A percentile compares a stretch with the other conserved stretches of the same genome.
phyloP scores from a whole-genome alignment of 2,329 filamentous ascomycete species.

The Diaporthe caulivora region DNA sequence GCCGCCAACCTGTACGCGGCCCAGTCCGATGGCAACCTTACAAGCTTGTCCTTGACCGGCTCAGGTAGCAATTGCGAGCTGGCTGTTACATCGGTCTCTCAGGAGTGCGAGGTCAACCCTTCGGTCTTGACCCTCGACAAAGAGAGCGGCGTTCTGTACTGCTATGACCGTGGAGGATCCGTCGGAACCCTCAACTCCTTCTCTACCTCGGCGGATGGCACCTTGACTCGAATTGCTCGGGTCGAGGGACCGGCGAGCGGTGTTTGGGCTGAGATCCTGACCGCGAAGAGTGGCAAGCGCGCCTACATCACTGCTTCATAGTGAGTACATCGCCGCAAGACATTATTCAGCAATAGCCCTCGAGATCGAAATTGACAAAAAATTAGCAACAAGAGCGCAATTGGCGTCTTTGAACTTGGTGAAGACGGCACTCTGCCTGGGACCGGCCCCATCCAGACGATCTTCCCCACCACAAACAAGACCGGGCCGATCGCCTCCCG shows the following conservation, averaged over 20 bases:
- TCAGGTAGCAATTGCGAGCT: constrained; percentile 37
- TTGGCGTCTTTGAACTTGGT: constrained; percentile 34
- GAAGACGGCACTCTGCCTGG: constrained; percentile 40
- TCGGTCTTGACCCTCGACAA: constrained; percentile 72
- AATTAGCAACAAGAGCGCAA: constrained; percentile 7
- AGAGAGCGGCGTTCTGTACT: constrained; percentile 64
- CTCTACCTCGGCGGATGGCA: constrained; percentile 52
- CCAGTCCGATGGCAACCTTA: constrained; percentile 41
- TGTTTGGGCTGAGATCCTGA: constrained; percentile 42
- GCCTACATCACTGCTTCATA: constrained; percentile 41
- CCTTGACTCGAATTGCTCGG: constrained; percentile 40
- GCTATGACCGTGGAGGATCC: constrained; percentile 68
- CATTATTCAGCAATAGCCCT: background rate
- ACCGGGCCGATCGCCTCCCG: constrained; percentile 57
- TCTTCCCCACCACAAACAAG: constrained; percentile 42
- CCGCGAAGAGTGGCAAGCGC: constrained; percentile 38
- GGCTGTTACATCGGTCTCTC: constrained; percentile 38
- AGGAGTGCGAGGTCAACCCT: constrained; percentile 63
- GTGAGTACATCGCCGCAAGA: constrained; percentile 33
- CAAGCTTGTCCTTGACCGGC: constrained; percentile 39
- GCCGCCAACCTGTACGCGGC: constrained; percentile 41
- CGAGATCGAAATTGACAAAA: background rate
- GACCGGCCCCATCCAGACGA: constrained; percentile 39
- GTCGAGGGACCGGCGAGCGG: constrained; percentile 39
- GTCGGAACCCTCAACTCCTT: constrained; percentile 61